Evolutionary conservation across 2,329 filamentous ascomycete species (phyloP).

Genomic region (Berkeleyomyces rouxiae): DNA sequence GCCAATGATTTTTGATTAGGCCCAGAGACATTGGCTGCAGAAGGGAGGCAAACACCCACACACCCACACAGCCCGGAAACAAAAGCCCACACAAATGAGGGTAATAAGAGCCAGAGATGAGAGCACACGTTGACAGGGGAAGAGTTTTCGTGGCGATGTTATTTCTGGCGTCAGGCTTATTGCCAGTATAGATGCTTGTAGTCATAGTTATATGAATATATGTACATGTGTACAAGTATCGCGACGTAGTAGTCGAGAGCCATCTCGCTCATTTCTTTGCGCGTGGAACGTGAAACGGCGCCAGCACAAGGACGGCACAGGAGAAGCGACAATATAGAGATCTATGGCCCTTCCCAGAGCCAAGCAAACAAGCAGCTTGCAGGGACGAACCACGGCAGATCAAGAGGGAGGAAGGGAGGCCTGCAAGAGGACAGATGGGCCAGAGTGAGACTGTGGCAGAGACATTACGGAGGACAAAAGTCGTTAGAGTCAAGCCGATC

Average conservation of each 20-base stretch:
- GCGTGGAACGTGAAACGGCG: background rate
- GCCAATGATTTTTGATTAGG: background rate
- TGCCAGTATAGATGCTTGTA: too few relatives aligned
- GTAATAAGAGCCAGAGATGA: background rate
- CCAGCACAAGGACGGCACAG: background rate
- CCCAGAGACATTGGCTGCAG: background rate
- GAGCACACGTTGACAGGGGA: background rate
- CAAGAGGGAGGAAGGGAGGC: too few relatives aligned
- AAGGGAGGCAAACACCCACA: background rate
- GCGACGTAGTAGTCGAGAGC: too few relatives aligned
- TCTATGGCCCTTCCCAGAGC: too few relatives aligned
- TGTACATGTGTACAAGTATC: too few relatives aligned
- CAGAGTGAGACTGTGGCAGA: too few relatives aligned
- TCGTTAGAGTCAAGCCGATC: background rate
- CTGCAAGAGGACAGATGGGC: too few relatives aligned
- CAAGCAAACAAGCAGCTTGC: too few relatives aligned
- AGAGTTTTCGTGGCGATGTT: background rate
- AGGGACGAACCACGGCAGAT: too few relatives aligned
- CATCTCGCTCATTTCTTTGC: background rate
- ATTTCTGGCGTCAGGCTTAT: background rate
- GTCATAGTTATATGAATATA: too few relatives aligned
- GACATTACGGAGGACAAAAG: background rate
- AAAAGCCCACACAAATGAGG: background rate
- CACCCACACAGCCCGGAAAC: background rate
- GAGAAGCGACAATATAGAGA: too few relatives aligned